Base-by-base conservation (phyloP, 805 yeast species). In the Saccharomycopsis selenospora region DNA sequence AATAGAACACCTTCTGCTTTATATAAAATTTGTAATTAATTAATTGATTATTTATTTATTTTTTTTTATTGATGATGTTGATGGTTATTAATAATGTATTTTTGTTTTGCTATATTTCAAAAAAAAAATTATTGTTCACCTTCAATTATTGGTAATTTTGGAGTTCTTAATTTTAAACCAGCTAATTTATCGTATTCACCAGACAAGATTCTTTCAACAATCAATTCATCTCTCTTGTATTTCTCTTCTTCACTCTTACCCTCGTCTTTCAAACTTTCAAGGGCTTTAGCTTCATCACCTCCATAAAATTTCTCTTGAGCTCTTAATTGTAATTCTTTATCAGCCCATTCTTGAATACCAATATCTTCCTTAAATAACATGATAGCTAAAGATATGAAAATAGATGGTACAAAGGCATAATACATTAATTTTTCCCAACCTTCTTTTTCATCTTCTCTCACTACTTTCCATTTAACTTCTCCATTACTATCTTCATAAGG, bases 401-500 rank as follows among this genome's bases (percentile, higher is more conserved):
- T 70, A 23, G 80, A 79, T 17, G 95, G 95, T 51, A 86, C 75
- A 56, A 82, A 83, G 48, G 81, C 69, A 64, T 75, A 82, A 67
- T 81, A 85, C 58, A 81, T 79, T 48, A 85, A 71, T 55, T 71
- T 70, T 62, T 87, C 95, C 95, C 95, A 86, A 43, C 95, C 95
- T 68, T 86, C 95, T 61, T 79, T 80, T 58, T 76, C 79, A 47
- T 81, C 77, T 61, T 79, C 88, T 54, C 93, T 74, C 42, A 87
- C 79, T 49, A 85, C 68, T 58, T 79, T 75, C 95, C 93, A 86
- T 59, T 80, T 79, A 58, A 85, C 75, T 59, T 80, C 83, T 30
- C 95, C 95, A 14, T 86, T 80, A 40, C 83, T 80, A 65, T 84
- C 93, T 66, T 81, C 85, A 63, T 77, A 85, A 40, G 95, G 95